Base-by-base conservation (phyloP, 2,329 filamentous ascomycete genomes). In the Lecanicillium sp. region DNA sequence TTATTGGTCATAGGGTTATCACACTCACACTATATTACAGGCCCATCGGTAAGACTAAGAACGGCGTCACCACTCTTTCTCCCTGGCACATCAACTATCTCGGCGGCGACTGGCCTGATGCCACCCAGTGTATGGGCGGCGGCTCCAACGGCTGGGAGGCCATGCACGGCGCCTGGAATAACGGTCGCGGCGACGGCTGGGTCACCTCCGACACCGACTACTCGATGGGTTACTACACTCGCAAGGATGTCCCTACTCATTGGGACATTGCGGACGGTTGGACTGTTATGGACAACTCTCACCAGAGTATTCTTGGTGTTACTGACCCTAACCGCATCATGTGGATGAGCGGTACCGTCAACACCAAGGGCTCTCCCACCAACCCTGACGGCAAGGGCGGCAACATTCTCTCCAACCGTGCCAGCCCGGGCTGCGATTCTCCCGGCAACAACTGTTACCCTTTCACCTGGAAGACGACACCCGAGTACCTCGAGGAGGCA, bases 201-300 rank as follows among this genome's bases (percentile, higher is more conserved):
- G 70, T 70, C 7, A 40, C 40, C 9, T 14, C 20, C 5, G 49
- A 51, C 35, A 39, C 24, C 2, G 43, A 33, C 21, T 38, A 9
- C 58, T 66, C 17, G 68, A 69, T 48, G 73, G 73, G 69, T 1
- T 76, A 78, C 56, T 68, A 67, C 54, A 73, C 71, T 48, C 63
- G 73, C 26, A 56, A 67, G 9, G 75, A 79, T 52, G 66, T 79
- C 21, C 74, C 75, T 0, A 69, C 75, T 27, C 75, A 79, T 29
- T 79, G 72, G 56, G 68, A 70, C 20, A 70, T 79, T 54, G 76
- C 74, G 4, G 76, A 79, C 54, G 72, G 67, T 7, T 79, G 72
- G 69, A 78, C 74, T 5, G 42, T 59, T 39, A 51, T 53, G 50
- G 49, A 51, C 35, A 51, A 48, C 43, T 51, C 49, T 15, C 49